Evolutionary conservation across 2,329 filamentous ascomycete genomes (phyloP), one percentile per base, ranked within the genome.

Genomic region (Trichoderma atrobrunneum): DNA sequence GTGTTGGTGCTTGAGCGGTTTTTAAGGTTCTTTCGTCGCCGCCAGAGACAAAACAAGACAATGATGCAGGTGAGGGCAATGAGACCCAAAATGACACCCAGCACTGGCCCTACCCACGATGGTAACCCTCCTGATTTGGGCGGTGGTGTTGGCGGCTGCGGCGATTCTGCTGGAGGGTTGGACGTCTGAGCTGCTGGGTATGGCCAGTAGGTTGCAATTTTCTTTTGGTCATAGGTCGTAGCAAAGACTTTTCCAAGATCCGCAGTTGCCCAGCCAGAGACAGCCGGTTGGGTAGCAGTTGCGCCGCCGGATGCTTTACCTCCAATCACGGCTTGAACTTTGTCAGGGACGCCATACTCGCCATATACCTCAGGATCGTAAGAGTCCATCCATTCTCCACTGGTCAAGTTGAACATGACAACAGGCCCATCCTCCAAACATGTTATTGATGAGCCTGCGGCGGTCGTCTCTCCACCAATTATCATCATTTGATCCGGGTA

Each of bases 401-500:
- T 88, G 11, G 89, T 92, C 66, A 94, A 83, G 77, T 97, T 94
- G 82, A 94, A 95, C 30, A 93, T 86, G 60, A 89, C 84, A 43
- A 93, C 80, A 1, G 87, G 82, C 7, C 83, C 80, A n/a, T 85
- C 83, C 0, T 83, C 81, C 1, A 92, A 79, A 72, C 89, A 92
- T 77, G 71, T 0, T 61, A 56, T 0, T 6, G 32, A 1, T 80
- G 82, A 1, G 77, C 21, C 1, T 76, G 54, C 7, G 18, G 11
- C 1, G 6, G 84, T 57, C 1, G 82, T 80, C 74, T 89, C 91
- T 12, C 93, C 93, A 30, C 93, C 93, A 16, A 95, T 84, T 8
- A 91, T 86, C 74, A 96, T 85, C 90, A 97, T 94, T 80, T 95
- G 93, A 72, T 91, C 90, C 18, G 94, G 91, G 81, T 93, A 95